phyloP scores from a whole-genome alignment of 169 alveolate genomes.

The Plasmodium gonderi region DNA sequence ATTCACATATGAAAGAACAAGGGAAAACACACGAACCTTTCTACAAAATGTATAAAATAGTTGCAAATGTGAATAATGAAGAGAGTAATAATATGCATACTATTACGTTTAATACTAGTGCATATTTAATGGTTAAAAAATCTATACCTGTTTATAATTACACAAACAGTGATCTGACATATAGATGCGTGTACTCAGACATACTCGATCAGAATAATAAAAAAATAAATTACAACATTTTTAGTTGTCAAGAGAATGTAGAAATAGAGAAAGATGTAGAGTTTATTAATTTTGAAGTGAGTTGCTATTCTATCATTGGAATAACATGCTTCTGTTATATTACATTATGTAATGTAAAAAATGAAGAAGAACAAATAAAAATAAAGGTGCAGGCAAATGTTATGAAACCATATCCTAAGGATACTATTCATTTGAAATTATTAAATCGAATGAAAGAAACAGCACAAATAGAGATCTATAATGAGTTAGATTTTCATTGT shows the following conservation, averaged over 20 bases:
- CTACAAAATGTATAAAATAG: conserved; percentile 43
- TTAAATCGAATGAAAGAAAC: conserved; percentile 41
- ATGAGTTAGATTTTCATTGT: conserved; percentile 33
- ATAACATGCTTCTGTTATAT: conserved; percentile 10
- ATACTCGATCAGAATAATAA: conserved; percentile 15
- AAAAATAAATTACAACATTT: conserved; percentile 23
- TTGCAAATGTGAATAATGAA: conserved; percentile 18
- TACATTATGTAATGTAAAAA: conserved; percentile 7
- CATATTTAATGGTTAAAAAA: conserved; percentile 15
- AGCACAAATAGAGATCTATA: conserved; percentile 28
- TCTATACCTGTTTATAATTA: conserved; percentile 39
- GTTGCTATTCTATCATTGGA: conserved; percentile 29
- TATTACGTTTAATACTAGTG: conserved; percentile 28
- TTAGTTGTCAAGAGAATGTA: conserved; percentile 17
- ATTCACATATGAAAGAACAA: background rate
- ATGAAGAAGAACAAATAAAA: conserved; percentile 54
- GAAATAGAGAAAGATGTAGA: conserved; percentile 53
- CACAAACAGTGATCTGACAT: conserved; percentile 12
- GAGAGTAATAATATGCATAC: background rate
- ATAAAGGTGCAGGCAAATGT: conserved; percentile 38
- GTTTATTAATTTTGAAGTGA: conserved; percentile 25
- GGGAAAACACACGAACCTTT: background rate
- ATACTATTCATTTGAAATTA: conserved; percentile 16
- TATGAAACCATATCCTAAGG: conserved; percentile 51
- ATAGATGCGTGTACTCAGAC: conserved; percentile 16